Conservation (phyloP, 768 basidiomycete genomes). For the Termitomyces sp. region DNA sequence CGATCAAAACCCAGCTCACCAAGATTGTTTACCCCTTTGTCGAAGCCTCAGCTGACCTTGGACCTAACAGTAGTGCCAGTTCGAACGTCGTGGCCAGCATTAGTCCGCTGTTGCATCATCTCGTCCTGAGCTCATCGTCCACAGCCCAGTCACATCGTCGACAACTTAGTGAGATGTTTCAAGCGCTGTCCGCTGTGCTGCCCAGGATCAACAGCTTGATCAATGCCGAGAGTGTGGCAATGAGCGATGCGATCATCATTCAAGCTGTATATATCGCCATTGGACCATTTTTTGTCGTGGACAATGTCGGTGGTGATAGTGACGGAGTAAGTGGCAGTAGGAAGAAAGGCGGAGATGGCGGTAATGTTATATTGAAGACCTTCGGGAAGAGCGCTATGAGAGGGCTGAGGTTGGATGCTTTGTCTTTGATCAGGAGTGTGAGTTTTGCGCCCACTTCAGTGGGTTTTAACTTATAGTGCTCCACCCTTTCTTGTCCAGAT, state of each 20-base stretch:
- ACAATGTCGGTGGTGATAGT: slow-evolving; percentile 48
- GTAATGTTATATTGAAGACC: slow-evolving; percentile 54
- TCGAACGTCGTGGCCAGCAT: slow-evolving; percentile 24
- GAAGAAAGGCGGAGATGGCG: slow-evolving; percentile 54
- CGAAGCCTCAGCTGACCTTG: slow-evolving; percentile 50
- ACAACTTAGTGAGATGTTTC: slow-evolving; percentile 64
- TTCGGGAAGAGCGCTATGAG: slow-evolving; percentile 80
- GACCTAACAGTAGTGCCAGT: slow-evolving; percentile 16
- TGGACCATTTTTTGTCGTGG: slow-evolving; percentile 90
- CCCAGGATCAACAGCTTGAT: slow-evolving; percentile 75
- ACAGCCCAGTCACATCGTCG: slow-evolving; percentile 32
- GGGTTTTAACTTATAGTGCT: background rate
- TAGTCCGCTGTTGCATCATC: slow-evolving; percentile 45
- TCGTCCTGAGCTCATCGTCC: slow-evolving; percentile 39
- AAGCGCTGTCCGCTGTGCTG: slow-evolving; percentile 63
- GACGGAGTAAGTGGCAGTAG: slow-evolving; percentile 26
- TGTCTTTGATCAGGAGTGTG: slow-evolving; percentile 83
- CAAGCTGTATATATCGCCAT: slow-evolving; percentile 91
- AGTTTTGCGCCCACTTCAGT: slow-evolving; percentile 21
- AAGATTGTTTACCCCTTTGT: slow-evolving; percentile 83
- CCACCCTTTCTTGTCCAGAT: slow-evolving; percentile 45
- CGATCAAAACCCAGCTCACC: slow-evolving; percentile 76
- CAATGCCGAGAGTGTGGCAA: slow-evolving; percentile 61
- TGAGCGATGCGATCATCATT: slow-evolving; percentile 91
- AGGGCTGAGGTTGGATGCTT: slow-evolving; percentile 72